Evolutionary conservation across 1,284 basidiomycete species (phyloP).

Genomic region (Trametes pubescens): DNA sequence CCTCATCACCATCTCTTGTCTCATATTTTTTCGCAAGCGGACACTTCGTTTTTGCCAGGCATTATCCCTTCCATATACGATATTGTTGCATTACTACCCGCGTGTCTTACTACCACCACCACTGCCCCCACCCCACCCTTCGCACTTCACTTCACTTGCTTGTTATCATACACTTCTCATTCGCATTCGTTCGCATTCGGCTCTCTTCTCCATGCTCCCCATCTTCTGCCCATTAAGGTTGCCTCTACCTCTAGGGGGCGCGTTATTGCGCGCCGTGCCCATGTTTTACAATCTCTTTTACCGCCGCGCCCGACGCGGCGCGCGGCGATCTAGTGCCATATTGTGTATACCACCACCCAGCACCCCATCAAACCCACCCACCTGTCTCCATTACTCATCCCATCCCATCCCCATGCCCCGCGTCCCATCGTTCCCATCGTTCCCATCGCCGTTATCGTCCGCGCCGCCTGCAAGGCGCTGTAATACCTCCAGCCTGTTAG

Average conservation of each 20-base stretch:
- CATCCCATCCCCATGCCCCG: not conserved
- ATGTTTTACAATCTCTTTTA: conserved; percentile 5
- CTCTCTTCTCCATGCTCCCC: not conserved
- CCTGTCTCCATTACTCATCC: not conserved
- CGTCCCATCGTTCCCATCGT: not conserved
- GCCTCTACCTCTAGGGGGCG: not conserved
- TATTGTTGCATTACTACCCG: conserved; percentile 26
- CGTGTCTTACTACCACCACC: conserved; percentile 16
- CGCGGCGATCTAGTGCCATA: conserved; percentile 20
- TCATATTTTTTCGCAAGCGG: conserved; percentile 1
- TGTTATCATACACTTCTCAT: conserved; percentile 10
- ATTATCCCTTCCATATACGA: conserved; percentile 20
- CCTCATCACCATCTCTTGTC: conserved; percentile 13
- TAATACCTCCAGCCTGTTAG: conserved; percentile 19
- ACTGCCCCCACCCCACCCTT: not conserved
- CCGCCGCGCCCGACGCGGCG: not conserved
- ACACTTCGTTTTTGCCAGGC: conserved; percentile 9
- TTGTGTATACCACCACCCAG: conserved; percentile 20
- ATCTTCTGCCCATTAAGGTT: conserved; percentile 18
- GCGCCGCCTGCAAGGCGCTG: conserved; percentile 1
- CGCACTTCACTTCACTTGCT: not conserved
- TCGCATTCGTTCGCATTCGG: not conserved
- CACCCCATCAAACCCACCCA: not conserved
- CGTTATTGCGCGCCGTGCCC: not conserved
- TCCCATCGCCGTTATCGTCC: not conserved